Evolutionary conservation across 768 basidiomycete species (phyloP).

Genomic region (Clitopilus passeckerianus): DNA sequence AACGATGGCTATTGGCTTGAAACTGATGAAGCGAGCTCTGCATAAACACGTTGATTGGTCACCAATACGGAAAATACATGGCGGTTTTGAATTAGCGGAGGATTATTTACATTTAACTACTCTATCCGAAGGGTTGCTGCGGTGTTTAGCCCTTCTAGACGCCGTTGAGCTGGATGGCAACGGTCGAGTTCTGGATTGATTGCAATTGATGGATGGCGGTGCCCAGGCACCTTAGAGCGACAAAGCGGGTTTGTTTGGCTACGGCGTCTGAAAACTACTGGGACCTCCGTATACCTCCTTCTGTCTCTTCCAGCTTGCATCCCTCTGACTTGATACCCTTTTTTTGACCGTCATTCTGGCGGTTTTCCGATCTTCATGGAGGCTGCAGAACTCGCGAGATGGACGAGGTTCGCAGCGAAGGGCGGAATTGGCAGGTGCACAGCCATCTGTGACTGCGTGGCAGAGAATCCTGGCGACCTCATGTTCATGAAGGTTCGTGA

Average conservation of each 20-base stretch:
- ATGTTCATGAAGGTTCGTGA: slow-evolving; percentile 75
- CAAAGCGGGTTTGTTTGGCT: background rate
- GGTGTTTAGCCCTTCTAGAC: no score
- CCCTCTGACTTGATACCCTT: background rate
- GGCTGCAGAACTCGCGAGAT: slow-evolving; percentile 65
- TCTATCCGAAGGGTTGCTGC: no score
- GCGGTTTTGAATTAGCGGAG: no score
- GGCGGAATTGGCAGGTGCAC: slow-evolving; percentile 82
- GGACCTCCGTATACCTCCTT: background rate
- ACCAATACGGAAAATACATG: no score
- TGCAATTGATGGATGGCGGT: background rate
- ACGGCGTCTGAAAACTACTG: background rate
- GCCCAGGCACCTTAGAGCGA: background rate
- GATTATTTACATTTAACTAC: no score
- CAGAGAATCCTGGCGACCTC: slow-evolving; percentile 67
- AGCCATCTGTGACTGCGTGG: slow-evolving; percentile 70
- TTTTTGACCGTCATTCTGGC: background rate
- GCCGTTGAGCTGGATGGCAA: no score
- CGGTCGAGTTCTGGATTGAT: no score
- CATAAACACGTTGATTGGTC: no score
- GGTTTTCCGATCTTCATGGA: slow-evolving; percentile 43
- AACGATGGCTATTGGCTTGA: background rate
- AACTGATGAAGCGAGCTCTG: no score
- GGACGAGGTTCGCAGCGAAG: slow-evolving; percentile 82
- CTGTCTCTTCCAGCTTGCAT: background rate